Evolutionary conservation across 306 rosid species (phyloP).

Genomic region (Rubus idaeus): DNA sequence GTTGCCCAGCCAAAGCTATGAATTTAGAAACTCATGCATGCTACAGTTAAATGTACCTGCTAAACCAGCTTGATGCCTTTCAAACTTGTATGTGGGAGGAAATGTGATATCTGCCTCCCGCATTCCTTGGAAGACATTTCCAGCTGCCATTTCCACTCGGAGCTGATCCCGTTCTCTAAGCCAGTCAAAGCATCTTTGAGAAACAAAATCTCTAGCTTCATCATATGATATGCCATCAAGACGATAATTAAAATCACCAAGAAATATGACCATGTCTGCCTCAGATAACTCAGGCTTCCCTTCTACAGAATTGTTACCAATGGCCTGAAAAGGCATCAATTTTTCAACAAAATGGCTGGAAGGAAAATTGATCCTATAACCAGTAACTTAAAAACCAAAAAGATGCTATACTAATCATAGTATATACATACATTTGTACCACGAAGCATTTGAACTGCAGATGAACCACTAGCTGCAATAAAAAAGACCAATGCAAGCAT

Average conservation of each 20-base stretch:
- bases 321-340: slow-evolving; percentile 45
- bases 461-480: slow-evolving; percentile 80
- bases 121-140: slow-evolving; percentile 98
- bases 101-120: slow-evolving; percentile 84
- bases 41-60: slow-evolving; percentile 55
- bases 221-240: slow-evolving; percentile 88
- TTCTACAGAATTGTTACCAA: slow-evolving; percentile 58
- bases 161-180: slow-evolving; percentile 96
- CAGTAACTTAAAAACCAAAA: slow-evolving; percentile 32
- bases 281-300: slow-evolving; percentile 85
- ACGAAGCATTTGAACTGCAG: slow-evolving; percentile 60
- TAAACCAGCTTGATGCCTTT: slow-evolving; percentile 89
- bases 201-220: slow-evolving; percentile 94
- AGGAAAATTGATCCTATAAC: slow-evolving; percentile 7
- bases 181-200: slow-evolving; percentile 99
- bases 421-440: slow-evolving; percentile 67
- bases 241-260: slow-evolving; percentile 94
- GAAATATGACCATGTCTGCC: slow-evolving; percentile 89
- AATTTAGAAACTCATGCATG: background rate
- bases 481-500: slow-evolving; percentile 77
- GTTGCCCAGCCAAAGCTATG: background rate
- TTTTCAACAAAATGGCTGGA: slow-evolving; percentile 24
- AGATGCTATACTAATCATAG: slow-evolving; percentile 15
- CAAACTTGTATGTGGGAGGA: slow-evolving; percentile 98
- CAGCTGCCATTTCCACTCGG: slow-evolving; percentile 91